These are phyloP conservation scores for Backusella mclennaniae DNA, from an alignment of 192 early-diverging fungal genomes.

Conservation along the genomic window DNA sequence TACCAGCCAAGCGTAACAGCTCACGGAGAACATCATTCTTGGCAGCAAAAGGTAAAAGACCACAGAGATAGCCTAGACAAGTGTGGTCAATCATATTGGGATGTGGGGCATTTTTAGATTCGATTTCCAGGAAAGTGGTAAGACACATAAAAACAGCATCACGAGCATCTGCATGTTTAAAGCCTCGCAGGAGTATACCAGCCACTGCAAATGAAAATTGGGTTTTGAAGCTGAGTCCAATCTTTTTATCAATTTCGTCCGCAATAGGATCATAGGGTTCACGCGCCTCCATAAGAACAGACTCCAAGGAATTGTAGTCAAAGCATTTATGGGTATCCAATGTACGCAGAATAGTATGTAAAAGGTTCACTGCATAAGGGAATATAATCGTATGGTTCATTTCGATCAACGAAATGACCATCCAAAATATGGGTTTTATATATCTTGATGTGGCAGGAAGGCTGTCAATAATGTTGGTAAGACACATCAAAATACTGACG, in stretches of 20 bases:
- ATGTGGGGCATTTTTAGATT: slow-evolving; percentile 40
- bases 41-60: slow-evolving; percentile 71
- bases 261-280: slow-evolving; percentile 62
- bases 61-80: slow-evolving; percentile 73
- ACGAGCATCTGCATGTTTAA: slow-evolving; percentile 72
- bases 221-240: slow-evolving; percentile 76
- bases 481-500: slow-evolving; percentile 80
- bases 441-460: slow-evolving; percentile 74
- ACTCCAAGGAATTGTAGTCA: slow-evolving; percentile 39
- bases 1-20: slow-evolving; percentile 45
- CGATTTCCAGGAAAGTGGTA: slow-evolving; percentile 65
- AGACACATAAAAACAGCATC: slow-evolving; percentile 64
- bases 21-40: slow-evolving; percentile 61
- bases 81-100: slow-evolving; percentile 36
- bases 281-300: slow-evolving; percentile 66
- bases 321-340: slow-evolving; percentile 70
- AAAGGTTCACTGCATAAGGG: slow-evolving; percentile 59
- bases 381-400: slow-evolving; percentile 79
- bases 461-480: slow-evolving; percentile 79
- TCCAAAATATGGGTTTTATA: slow-evolving; percentile 84
- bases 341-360: slow-evolving; percentile 67
- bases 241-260: slow-evolving; percentile 63
- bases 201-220: slow-evolving; percentile 86
- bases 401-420: slow-evolving; percentile 77
- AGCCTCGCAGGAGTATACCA: slow-evolving; percentile 74